Conservation (phyloP, 352 stramenopile species). For the Phytophthora agathidicida region DNA sequence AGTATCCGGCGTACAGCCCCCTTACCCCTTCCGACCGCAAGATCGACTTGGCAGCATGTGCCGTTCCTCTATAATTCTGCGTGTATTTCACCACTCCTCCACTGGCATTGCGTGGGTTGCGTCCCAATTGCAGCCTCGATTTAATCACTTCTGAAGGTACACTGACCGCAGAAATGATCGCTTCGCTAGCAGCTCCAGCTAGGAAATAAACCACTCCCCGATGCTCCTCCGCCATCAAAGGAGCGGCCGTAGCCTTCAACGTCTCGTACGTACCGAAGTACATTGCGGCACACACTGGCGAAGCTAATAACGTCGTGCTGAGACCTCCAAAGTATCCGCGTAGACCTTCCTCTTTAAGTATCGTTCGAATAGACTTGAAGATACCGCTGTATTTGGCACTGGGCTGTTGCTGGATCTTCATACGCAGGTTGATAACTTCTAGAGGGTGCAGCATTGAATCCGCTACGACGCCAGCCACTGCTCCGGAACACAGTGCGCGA, state of each 20-base stretch:
- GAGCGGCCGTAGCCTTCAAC: slow-evolving; percentile 56
- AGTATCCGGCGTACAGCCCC: slow-evolving; percentile 78
- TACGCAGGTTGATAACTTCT: slow-evolving; percentile 85
- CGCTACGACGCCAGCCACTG: slow-evolving; percentile 71
- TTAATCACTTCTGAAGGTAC: slow-evolving; percentile 88
- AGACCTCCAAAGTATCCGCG: slow-evolving; percentile 77
- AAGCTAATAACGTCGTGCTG: slow-evolving; percentile 75
- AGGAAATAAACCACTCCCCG: slow-evolving; percentile 71
- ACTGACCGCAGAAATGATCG: slow-evolving; percentile 70
- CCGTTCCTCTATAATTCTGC: slow-evolving; percentile 71
- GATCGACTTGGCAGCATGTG: slow-evolving; percentile 69
- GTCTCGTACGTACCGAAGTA: slow-evolving; percentile 87
- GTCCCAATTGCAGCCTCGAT: slow-evolving; percentile 71
- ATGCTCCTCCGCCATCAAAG: slow-evolving; percentile 53
- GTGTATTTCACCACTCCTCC: slow-evolving; percentile 72
- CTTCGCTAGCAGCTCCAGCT: slow-evolving; percentile 67
- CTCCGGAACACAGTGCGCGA: slow-evolving; percentile 70
- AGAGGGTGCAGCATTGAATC: slow-evolving; percentile 82
- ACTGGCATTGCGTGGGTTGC: slow-evolving; percentile 72
- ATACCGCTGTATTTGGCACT: slow-evolving; percentile 70
- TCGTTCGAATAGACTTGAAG: slow-evolving; percentile 61
- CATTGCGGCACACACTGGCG: slow-evolving; percentile 69
- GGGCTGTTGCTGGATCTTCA: slow-evolving; percentile 74
- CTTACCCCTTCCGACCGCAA: slow-evolving; percentile 62
- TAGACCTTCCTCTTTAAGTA: slow-evolving; percentile 75